A percentile compares a stretch with the other conserved stretches of the same genome.
Evolutionary conservation across 2,329 filamentous ascomycete species (phyloP).

Genomic region (Aureobasidium melanogenum): DNA sequence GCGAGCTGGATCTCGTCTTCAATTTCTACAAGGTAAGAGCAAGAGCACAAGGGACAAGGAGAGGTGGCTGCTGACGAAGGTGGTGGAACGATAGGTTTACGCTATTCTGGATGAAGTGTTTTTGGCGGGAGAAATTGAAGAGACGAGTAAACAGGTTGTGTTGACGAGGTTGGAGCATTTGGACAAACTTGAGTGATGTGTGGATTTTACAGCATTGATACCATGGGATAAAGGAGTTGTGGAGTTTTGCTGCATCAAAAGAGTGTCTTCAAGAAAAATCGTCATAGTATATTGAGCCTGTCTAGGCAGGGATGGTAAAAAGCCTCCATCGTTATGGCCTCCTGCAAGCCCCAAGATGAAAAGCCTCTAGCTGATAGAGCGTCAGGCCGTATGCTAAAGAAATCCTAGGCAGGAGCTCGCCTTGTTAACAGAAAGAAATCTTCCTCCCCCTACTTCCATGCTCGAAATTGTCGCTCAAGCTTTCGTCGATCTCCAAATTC

Average conservation of each 20-base stretch:
- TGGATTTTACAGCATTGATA: background rate
- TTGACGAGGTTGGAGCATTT: constrained; percentile 88
- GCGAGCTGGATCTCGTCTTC: constrained; percentile 83
- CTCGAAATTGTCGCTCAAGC: no score
- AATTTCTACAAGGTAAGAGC: constrained; percentile 53
- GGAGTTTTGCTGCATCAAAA: background rate
- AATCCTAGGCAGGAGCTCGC: background rate
- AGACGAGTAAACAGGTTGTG: constrained; percentile 97
- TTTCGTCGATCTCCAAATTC: background rate
- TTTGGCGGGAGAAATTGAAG: constrained; percentile 92
- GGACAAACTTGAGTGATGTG: constrained; percentile 75
- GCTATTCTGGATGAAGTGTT: constrained; percentile 98
- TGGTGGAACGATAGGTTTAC: constrained; percentile 62
- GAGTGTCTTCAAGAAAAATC: background rate
- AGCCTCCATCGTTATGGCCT: background rate
- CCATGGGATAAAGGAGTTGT: background rate
- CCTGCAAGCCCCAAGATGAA: background rate
- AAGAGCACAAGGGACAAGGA: background rate
- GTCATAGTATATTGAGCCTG: constrained; percentile 1
- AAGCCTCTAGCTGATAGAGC: background rate
- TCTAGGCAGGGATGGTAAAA: background rate
- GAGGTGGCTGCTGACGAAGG: constrained; percentile 29
- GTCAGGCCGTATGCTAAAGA: background rate
- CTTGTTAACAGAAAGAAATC: background rate
- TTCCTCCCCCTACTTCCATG: background rate